These are phyloP conservation scores for Lentinus brumalis DNA, from an alignment of 768 basidiomycete species.

Conservation along the genomic window DNA sequence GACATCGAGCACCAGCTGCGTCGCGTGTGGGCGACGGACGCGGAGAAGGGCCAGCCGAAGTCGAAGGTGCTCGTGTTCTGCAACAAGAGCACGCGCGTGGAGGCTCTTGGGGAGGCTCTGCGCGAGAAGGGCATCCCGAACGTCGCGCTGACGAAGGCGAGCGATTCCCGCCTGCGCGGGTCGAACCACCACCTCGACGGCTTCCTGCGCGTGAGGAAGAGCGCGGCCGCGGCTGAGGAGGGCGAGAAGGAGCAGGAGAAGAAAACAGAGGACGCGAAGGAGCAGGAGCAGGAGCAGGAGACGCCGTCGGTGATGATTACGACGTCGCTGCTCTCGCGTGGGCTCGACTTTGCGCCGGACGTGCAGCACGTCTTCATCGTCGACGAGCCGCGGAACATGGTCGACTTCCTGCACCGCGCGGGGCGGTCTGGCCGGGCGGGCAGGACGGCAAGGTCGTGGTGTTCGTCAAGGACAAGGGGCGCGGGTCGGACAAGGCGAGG, in stretches of 20 bases:
- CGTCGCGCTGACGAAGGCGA: conserved; percentile 65
- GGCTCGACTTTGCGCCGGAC: conserved; percentile 83
- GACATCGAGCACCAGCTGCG: conserved; percentile 79
- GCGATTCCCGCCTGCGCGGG: conserved; percentile 60
- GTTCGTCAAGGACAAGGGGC: conserved; percentile 70
- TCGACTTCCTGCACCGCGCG: conserved; percentile 92
- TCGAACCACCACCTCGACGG: conserved; percentile 76
- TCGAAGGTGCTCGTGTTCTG: conserved; percentile 83
- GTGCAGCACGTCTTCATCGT: conserved; percentile 85
- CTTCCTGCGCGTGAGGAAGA: conserved; percentile 51
- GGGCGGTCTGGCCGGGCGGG: conserved; percentile 79
- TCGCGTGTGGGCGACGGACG: conserved; percentile 72
- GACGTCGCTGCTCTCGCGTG: conserved; percentile 88
- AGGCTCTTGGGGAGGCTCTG: conserved; percentile 60
- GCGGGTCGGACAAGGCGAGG: conserved; percentile 56
- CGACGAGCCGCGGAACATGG: conserved; percentile 85
- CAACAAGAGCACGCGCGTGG: conserved; percentile 73
- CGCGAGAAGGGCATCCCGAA: conserved; percentile 60
- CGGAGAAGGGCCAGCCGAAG: conserved; percentile 31
- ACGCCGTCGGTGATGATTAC: conserved; percentile 77
- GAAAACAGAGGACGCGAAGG: background rate
- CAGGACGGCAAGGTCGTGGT: conserved; percentile 69
- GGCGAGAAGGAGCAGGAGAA: background rate
- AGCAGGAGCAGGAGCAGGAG: conserved; percentile 20
- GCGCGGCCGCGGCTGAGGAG: background rate